Conservation (phyloP, 768 basidiomycete species). For the Paxillus rubicundulus region DNA sequence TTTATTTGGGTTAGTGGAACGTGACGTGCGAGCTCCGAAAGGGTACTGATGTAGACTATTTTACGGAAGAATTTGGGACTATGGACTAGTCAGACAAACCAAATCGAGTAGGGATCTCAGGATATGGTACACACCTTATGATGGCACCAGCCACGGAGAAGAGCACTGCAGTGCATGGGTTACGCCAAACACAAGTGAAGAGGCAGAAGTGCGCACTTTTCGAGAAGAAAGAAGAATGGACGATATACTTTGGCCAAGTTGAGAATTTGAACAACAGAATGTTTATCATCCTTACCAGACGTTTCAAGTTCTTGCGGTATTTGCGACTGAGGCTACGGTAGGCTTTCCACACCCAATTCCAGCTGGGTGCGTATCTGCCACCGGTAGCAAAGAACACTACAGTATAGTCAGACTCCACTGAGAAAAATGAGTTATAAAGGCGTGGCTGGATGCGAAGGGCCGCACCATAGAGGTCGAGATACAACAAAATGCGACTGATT, state of each 20-base stretch:
- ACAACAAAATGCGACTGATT: constrained; percentile 68
- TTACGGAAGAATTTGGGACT: constrained; percentile 92
- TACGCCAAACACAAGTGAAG: not conserved
- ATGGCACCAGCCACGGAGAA: constrained; percentile 87
- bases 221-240: constrained; percentile 85
- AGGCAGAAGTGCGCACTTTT: constrained; percentile 55
- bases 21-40: constrained; percentile 73
- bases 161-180: constrained; percentile 54
- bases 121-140: constrained; percentile 56
- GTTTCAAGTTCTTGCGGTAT: constrained; percentile 86
- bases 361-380: constrained; percentile 66
- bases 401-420: constrained; percentile 88
- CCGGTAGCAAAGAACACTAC: constrained; percentile 87
- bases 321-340: constrained; percentile 78
- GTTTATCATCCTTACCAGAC: constrained; percentile 49
- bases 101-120: not conserved
- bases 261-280: constrained; percentile 3
- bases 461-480: constrained; percentile 78
- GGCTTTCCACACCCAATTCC: constrained; percentile 93
- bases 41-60: constrained; percentile 69
- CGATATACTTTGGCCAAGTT: constrained; percentile 58
- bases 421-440: not conserved
- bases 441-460: not conserved
- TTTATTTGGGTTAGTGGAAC: constrained; percentile 88
- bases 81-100: not conserved